Evolutionary conservation across 1,284 basidiomycete species (phyloP).

Genomic region (Mycena sp.): DNA sequence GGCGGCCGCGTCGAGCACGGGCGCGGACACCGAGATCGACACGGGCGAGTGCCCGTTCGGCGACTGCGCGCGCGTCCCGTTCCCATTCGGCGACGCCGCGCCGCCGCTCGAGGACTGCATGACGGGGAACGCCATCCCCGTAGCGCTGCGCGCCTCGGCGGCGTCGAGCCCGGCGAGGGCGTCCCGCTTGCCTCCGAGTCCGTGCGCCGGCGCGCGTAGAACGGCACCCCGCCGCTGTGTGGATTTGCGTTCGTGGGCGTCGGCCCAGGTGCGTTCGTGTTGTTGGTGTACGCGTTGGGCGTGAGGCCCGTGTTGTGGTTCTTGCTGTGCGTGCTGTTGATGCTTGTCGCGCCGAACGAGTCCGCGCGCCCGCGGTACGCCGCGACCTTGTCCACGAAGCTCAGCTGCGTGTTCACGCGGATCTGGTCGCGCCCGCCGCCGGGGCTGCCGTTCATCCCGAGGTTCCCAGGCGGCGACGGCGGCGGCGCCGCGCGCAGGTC

Average conservation of each 20-base stretch:
- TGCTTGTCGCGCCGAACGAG: conserved; percentile 4
- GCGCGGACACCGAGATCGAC: conserved; percentile 28
- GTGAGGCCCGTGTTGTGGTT: conserved; percentile 5
- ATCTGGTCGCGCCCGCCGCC: background rate
- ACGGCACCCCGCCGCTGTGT: conserved; percentile 7
- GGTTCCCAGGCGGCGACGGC: background rate
- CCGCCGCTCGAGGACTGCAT: background rate
- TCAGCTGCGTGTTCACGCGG: conserved; percentile 19
- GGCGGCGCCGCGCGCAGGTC: conserved; percentile 59
- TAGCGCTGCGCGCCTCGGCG: conserved; percentile 17
- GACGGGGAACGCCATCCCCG: conserved; percentile 11
- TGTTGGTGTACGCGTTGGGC: too few relatives aligned
- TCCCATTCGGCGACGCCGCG: background rate
- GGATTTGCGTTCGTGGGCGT: background rate
- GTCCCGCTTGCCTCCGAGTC: conserved; percentile 26
- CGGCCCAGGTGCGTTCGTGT: background rate
- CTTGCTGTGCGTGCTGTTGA: background rate
- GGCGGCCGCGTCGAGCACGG: background rate
- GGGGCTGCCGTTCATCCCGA: too few relatives aligned
- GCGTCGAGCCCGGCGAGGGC: conserved; percentile 25
- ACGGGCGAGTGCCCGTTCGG: conserved; percentile 15
- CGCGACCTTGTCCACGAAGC: conserved; percentile 26
- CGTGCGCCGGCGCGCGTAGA: conserved; percentile 25
- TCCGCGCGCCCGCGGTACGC: conserved; percentile 25
- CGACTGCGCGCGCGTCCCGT: background rate